Evolutionary conservation across 1,139 yeast species (phyloP).

Genomic region (Ogataea hybrid): DNA sequence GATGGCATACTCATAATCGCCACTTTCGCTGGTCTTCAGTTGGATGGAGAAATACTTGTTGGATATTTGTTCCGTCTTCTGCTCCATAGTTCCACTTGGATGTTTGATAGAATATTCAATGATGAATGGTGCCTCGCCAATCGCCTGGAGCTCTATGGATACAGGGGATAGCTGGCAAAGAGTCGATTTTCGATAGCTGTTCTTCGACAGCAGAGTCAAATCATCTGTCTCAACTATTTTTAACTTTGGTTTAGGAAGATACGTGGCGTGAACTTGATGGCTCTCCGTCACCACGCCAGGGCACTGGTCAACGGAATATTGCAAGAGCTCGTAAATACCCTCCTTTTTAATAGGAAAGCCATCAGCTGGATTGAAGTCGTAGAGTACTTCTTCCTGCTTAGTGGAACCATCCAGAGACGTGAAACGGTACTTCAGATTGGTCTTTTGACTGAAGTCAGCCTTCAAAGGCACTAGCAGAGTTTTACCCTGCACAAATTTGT

Average conservation of each 20-base stretch:
- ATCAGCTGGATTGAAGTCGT: constrained; percentile 35
- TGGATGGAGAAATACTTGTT: constrained; percentile 43
- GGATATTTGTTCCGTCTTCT: constrained; percentile 48
- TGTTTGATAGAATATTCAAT: constrained; percentile 63
- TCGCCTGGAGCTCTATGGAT: constrained; percentile 43
- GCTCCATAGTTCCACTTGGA: constrained; percentile 52
- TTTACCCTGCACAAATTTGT: constrained; percentile 61
- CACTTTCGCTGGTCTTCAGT: constrained; percentile 36
- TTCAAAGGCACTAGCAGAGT: constrained; percentile 56
- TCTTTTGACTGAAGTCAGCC: constrained; percentile 39
- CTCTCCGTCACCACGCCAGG: constrained; percentile 50
- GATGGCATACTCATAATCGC: constrained; percentile 61
- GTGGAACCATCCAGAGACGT: constrained; percentile 32
- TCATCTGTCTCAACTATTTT: constrained; percentile 21
- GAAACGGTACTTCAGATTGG: constrained; percentile 45
- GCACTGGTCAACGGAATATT: constrained; percentile 67
- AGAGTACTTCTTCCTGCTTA: constrained; percentile 6
- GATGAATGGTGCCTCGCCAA: constrained; percentile 72
- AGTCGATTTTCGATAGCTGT: constrained; percentile 11
- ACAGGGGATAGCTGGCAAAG: constrained; percentile 27
- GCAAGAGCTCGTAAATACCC: constrained; percentile 62
- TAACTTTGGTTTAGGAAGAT: constrained; percentile 57
- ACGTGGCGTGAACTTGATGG: constrained; percentile 43
- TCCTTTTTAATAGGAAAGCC: constrained; percentile 46
- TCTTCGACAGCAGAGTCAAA: background rate